Evolutionary conservation across 164 flowering plant genomes (phyloP).

Genomic region (Vitis rotundifolia): DNA sequence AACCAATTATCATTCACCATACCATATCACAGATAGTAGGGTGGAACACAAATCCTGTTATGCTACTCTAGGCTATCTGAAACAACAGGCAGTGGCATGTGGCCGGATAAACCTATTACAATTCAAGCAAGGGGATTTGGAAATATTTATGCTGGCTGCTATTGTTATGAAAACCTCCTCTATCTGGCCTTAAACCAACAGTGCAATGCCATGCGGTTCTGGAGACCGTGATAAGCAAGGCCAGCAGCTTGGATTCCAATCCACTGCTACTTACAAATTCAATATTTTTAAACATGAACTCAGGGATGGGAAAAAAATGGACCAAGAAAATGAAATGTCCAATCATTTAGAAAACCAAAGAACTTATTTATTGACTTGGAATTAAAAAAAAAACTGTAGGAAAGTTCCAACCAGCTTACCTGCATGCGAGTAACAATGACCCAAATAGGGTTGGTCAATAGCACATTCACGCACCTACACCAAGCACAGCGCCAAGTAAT

Average conservation of each 20-base stretch:
- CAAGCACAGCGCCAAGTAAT: slow-evolving; percentile 11
- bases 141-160: no score
- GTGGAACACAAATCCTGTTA: no score
- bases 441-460: slow-evolving; percentile 96
- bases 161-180: no score
- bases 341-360: neutral
- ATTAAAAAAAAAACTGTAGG: neutral
- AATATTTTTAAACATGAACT: neutral
- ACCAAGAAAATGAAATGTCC: neutral
- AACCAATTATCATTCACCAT: no score
- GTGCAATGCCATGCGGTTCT: neutral
- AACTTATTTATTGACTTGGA: neutral
- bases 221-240: neutral
- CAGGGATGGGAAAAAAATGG: no score
- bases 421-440: slow-evolving; percentile 98
- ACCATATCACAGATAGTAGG: no score
- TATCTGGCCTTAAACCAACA: no score
- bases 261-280: neutral
- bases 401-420: slow-evolving; percentile 41
- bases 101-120: no score
- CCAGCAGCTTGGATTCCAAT: neutral
- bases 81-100: no score
- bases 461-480: slow-evolving; percentile 86
- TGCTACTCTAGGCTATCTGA: no score
- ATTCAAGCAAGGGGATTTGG: no score